phyloP scores from a whole-genome alignment of 768 basidiomycete genomes.

The Auricularia sp. region DNA sequence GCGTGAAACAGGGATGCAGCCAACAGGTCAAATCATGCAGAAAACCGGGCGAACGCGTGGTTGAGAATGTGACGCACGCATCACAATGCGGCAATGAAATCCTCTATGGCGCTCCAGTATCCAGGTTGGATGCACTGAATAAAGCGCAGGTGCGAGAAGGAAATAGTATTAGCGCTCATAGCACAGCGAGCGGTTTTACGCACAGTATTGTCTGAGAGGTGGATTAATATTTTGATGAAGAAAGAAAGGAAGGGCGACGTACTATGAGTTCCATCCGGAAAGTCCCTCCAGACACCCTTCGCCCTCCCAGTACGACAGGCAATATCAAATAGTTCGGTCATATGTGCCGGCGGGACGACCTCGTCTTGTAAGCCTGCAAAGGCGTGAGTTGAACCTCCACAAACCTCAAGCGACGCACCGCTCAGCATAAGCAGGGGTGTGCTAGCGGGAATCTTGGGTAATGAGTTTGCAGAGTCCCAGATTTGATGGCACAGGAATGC shows the following conservation, averaged over 20 bases:
- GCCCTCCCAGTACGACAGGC: conserved; percentile 23
- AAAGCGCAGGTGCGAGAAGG: too few species aligned
- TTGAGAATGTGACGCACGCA: background rate
- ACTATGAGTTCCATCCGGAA: conserved; percentile 26
- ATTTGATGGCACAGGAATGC: conserved; percentile 78
- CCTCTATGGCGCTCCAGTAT: conserved; percentile 43
- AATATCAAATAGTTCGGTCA: conserved; percentile 63
- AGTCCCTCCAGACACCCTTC: conserved; percentile 22
- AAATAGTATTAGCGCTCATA: conserved; percentile 9
- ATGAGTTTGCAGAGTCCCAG: conserved; percentile 71
- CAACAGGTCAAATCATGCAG: background rate
- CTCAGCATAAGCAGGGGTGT: conserved; percentile 73
- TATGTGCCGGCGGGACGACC: conserved; percentile 66
- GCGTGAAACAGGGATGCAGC: background rate
- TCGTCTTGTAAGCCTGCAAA: conserved; percentile 36
- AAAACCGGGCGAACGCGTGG: background rate
- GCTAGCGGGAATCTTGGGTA: conserved; percentile 24
- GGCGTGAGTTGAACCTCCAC: background rate
- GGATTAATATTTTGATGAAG: background rate
- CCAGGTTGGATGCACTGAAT: conserved; percentile 36
- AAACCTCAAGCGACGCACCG: conserved; percentile 27
- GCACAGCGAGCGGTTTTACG: conserved; percentile 22
- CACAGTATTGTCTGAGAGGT: conserved; percentile 14
- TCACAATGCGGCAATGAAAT: conserved; percentile 27
- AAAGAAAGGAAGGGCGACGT: background rate